phyloP scores from a whole-genome alignment of 1,284 basidiomycete genomes.

The Cutaneotrichosporon sp. region DNA sequence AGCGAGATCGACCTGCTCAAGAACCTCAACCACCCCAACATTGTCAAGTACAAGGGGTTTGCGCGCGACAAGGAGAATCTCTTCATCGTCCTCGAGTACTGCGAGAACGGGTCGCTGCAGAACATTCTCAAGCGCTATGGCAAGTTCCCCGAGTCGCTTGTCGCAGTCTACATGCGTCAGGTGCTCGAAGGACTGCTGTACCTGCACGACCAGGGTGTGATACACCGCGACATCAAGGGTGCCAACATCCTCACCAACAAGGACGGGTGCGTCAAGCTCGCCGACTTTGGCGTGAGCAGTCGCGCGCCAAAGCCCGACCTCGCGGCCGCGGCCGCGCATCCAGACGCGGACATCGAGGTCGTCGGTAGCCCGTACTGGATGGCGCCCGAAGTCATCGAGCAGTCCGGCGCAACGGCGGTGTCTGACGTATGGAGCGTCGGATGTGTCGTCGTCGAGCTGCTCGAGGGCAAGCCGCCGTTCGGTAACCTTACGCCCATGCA shows the following conservation, averaged over 20 bases:
- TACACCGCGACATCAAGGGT: conserved; percentile 98
- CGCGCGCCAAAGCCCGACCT: conserved; percentile 50
- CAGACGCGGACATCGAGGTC: conserved; percentile 69
- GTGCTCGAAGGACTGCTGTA: conserved; percentile 85
- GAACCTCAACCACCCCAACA: conserved; percentile 89
- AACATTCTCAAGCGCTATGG: conserved; percentile 95
- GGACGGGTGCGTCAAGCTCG: conserved; percentile 92
- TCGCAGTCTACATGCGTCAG: conserved; percentile 94
- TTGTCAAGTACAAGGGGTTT: conserved; percentile 97
- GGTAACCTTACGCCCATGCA: conserved; percentile 97
- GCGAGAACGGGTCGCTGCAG: conserved; percentile 95
- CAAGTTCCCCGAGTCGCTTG: conserved; percentile 94
- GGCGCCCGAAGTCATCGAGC: conserved; percentile 97
- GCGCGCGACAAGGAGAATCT: conserved; percentile 90
- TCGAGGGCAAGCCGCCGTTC: conserved; percentile 95
- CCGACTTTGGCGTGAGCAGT: conserved; percentile 87
- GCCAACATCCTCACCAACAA: conserved; percentile 98
- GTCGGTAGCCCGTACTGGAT: conserved; percentile 99
- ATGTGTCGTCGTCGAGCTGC: conserved; percentile 91
- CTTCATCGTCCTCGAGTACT: conserved; percentile 95
- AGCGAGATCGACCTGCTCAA: conserved; percentile 93
- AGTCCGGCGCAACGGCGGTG: conserved; percentile 91
- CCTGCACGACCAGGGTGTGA: conserved; percentile 89
- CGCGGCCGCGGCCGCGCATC: conserved; percentile 18
- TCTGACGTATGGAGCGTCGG: conserved; percentile 98